A percentile compares a stretch with the other conserved stretches of the same genome.
These are phyloP conservation scores for Amaranthus tricolor DNA, from an alignment of 179 eudicot species.

Conservation along the genomic window DNA sequence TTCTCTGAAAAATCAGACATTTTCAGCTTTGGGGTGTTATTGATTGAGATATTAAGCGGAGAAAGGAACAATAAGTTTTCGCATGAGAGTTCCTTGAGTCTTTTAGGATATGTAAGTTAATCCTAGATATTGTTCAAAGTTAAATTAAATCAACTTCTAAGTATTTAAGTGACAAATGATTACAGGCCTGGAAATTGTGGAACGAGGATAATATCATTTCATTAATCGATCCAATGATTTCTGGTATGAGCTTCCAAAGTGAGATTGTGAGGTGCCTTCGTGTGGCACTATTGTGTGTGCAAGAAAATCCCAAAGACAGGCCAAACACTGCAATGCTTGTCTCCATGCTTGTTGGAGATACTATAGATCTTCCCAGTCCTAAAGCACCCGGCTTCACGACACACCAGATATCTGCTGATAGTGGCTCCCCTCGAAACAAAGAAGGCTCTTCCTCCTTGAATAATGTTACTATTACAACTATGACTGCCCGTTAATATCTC, in stretches of 20 bases:
- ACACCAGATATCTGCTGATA: not conserved
- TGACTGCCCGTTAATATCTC: constrained; percentile 20
- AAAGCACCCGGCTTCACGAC: constrained; percentile 39
- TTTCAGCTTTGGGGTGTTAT: constrained; percentile 17
- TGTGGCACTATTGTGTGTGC: constrained; percentile 45
- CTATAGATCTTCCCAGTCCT: constrained; percentile 29
- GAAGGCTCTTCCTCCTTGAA: constrained; percentile 20
- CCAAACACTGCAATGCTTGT: constrained; percentile 35
- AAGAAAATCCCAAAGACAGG: constrained; percentile 37
- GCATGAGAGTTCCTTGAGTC: constrained; percentile 15
- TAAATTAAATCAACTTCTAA: not conserved
- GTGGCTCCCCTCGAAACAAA: not conserved
- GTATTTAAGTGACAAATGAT: not conserved
- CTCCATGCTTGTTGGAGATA: constrained; percentile 38
- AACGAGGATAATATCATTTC: constrained; percentile 18
- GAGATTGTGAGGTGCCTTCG: constrained; percentile 37
- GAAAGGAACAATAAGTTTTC: constrained; percentile 18
- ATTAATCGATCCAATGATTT: constrained; percentile 23
- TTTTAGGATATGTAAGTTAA: constrained; percentile 26
- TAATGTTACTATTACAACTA: constrained; percentile 20
- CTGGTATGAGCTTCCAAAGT: not conserved
- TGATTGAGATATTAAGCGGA: constrained; percentile 19
- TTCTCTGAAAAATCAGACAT: too few relatives aligned
- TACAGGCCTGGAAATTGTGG: constrained; percentile 51
- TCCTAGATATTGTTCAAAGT: not conserved